Conservation (phyloP, 352 stramenopile species). For the Phytophthora constricta region DNA sequence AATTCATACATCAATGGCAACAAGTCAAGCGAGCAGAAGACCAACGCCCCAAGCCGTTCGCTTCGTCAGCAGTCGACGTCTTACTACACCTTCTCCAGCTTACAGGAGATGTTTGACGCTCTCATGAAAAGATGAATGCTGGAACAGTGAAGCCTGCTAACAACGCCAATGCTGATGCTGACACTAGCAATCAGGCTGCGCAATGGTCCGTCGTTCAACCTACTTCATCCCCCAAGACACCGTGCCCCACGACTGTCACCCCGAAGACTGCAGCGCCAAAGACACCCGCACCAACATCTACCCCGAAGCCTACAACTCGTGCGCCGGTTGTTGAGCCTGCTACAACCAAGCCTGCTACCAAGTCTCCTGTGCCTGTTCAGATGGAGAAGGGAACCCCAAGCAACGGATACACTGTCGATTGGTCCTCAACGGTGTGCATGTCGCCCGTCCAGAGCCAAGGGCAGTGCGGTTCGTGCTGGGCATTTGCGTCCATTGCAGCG, state of each 20-base stretch:
- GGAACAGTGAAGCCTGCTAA: slow-evolving; percentile 31
- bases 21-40: slow-evolving; percentile 3
- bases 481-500: slow-evolving; percentile 93
- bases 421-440: slow-evolving; percentile 48
- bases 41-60: slow-evolving; percentile 19
- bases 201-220: slow-evolving; percentile 27
- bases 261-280: slow-evolving; percentile 8
- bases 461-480: slow-evolving; percentile 96
- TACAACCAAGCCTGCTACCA: slow-evolving; percentile 10
- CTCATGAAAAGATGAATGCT: slow-evolving; percentile 33
- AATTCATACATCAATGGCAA: slow-evolving; percentile 34
- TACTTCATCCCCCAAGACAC: not conserved
- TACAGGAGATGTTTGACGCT: slow-evolving; percentile 30
- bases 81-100: slow-evolving; percentile 30
- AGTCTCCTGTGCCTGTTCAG: slow-evolving; percentile 3
- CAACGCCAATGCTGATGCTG: slow-evolving; percentile 9
- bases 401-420: slow-evolving; percentile 37
- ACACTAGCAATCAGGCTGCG: slow-evolving; percentile 5
- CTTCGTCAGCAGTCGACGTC: slow-evolving; percentile 24
- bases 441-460: slow-evolving; percentile 94
- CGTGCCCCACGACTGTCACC: not conserved
- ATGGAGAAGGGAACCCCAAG: slow-evolving; percentile 18
- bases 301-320: slow-evolving; percentile 19
- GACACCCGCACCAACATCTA: slow-evolving; percentile 2
- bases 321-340: slow-evolving; percentile 32